Base-by-base conservation (phyloP, 257 asterid species). In the Forsythia suspensa region DNA sequence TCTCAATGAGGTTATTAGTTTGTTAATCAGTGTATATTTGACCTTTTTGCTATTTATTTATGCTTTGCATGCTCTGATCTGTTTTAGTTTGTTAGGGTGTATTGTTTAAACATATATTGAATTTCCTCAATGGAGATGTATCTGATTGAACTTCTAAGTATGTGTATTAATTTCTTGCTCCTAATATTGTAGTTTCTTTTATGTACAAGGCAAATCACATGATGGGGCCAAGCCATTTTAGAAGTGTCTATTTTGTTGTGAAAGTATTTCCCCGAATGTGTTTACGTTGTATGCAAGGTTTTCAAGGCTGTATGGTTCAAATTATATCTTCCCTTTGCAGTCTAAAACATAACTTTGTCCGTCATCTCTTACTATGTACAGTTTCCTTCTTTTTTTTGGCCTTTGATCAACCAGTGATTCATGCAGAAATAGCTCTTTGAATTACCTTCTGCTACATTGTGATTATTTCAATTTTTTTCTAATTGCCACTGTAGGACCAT, bases 401-500 rank as follows among this genome's bases (percentile, higher is more conserved):
- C 36, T 20, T 20, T 57, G 66, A 15, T 57, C 11, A 7, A 48
- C n/a, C 18, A 13, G 55, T 48, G 13, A 48, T 48, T 20, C 37
- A 21, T 59, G 0, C 29, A 20, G 37, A 59, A 6, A 59, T 65
- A 11, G 29, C 29, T 39, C 24, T 73, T 73, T 36, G 36, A 37
- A 61, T 43, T 29, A 0, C 36, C 12, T 20, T n/a, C 29, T 59
- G 10, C 34, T 20, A 11, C 67, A 59, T 59, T 20, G 34, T 40
- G 38, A 2, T 61, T 13, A 77, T 8, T 43, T 73, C 13, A 8
- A 43, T 21, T 15, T 52, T 66, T 42, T 40, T n/a, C n/a, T 71
- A 20, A 6, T 11, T 74, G 67, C 69, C 67, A 6, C 68, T 43
- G 18, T 80, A 87, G 88, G 90, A 48, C 91, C 91, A 9, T 87